These are phyloP conservation scores for Didymella pinodella DNA, from an alignment of 2,329 filamentous ascomycete genomes.

Conservation along the genomic window DNA sequence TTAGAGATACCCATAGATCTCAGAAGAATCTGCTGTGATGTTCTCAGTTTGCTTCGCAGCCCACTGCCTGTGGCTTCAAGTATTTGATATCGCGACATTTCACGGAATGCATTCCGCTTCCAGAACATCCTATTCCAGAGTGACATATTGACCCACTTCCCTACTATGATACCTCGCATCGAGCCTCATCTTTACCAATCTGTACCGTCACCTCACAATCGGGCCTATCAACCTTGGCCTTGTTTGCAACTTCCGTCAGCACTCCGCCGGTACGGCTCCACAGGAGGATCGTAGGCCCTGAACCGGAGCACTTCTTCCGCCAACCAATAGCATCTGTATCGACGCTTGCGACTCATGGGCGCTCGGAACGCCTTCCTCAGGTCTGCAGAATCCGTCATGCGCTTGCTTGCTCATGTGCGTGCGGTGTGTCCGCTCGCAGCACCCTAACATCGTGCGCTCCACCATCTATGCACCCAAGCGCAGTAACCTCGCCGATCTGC, in stretches of 20 bases:
- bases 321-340: background rate
- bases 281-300: background rate
- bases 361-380: slow-evolving; percentile 14
- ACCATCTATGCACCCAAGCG: background rate
- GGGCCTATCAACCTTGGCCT: slow-evolving; percentile 4
- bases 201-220: background rate
- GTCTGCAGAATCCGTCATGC: background rate
- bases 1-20: background rate
- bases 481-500: slow-evolving; percentile 2
- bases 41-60: background rate
- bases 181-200: background rate
- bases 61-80: background rate
- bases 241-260: background rate
- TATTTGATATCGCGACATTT: background rate
- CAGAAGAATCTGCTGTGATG: background rate
- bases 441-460: background rate
- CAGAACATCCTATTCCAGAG: background rate
- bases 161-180: slow-evolving; percentile 3
- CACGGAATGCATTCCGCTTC: background rate
- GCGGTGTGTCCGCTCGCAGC: background rate
- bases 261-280: background rate
- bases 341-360: slow-evolving; percentile 5
- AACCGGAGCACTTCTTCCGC: slow-evolving; percentile 9
- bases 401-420: background rate
- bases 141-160: slow-evolving; percentile 3